These are phyloP conservation scores for Epithele typhae DNA, from an alignment of 768 basidiomycete species.

Conservation along the genomic window DNA sequence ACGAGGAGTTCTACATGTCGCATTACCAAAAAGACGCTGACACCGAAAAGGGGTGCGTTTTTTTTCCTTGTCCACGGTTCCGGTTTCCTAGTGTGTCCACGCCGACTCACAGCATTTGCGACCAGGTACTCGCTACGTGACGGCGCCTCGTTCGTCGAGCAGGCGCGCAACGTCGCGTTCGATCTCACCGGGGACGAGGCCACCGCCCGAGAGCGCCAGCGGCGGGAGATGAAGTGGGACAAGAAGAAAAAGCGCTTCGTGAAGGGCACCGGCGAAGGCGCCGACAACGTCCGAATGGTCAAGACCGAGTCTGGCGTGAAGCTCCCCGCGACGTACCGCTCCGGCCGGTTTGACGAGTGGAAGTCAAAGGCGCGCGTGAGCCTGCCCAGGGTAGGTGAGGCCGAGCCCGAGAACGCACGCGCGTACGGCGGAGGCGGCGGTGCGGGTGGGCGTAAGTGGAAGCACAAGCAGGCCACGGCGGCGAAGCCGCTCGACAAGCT, in stretches of 20 bases:
- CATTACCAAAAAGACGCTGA: conserved; percentile 84
- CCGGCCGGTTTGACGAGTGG: conserved; percentile 96
- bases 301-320: conserved; percentile 88
- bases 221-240: conserved; percentile 81
- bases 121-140: conserved; percentile 83
- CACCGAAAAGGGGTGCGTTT: conserved; percentile 82
- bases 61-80: too few relatives aligned
- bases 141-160: conserved; percentile 82
- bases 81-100: too few relatives aligned
- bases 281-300: conserved; percentile 93
- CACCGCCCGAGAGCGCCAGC: conserved; percentile 49
- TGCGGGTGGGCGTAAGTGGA: conserved; percentile 58
- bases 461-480: conserved; percentile 58
- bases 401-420: conserved; percentile 45
- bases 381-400: conserved; percentile 81
- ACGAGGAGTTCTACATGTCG: conserved; percentile 88
- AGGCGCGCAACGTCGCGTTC: conserved; percentile 75
- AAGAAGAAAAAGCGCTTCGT: conserved; percentile 95
- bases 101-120: too few relatives aligned
- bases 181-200: conserved; percentile 82
- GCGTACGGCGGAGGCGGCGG: conserved; percentile 21
- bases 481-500: conserved; percentile 80
- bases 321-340: conserved; percentile 88
- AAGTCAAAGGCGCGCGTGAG: conserved; percentile 68
- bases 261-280: conserved; percentile 76